A percentile compares a stretch with the other conserved stretches of the same genome.
Evolutionary conservation across 2,329 filamentous ascomycete species (phyloP).

Genomic region (Pseudocercospora cruenta): DNA sequence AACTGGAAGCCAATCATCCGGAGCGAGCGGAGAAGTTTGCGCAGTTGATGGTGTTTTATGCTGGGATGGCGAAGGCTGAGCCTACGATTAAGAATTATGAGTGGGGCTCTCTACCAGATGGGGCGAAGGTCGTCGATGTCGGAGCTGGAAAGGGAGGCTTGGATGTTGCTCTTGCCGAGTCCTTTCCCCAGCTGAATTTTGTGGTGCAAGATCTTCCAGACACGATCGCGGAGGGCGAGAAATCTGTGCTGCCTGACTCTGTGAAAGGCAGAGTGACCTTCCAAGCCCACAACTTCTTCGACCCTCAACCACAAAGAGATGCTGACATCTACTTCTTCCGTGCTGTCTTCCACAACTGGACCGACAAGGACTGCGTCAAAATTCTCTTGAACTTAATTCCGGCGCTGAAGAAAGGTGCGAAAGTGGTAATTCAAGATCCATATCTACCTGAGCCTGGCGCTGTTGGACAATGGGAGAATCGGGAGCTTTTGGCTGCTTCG

Average conservation of each 20-base stretch:
- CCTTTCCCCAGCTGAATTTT: neutral
- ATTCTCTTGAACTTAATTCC: neutral
- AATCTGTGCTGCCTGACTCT: neutral
- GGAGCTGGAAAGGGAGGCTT: neutral
- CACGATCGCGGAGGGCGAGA: neutral
- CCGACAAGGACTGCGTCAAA: neutral
- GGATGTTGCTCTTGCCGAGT: neutral
- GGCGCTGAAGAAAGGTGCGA: neutral
- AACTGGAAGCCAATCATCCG: neutral
- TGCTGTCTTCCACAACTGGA: slow-evolving; percentile 11
- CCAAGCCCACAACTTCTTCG: slow-evolving; percentile 14
- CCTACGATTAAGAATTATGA: neutral
- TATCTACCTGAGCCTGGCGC: neutral
- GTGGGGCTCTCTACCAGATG: neutral
- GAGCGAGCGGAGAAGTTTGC: neutral
- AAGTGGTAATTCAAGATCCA: neutral
- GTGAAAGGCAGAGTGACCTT: slow-evolving; percentile 2
- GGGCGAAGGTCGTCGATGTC: neutral
- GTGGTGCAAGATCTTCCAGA: slow-evolving; percentile 9
- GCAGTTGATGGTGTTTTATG: neutral
- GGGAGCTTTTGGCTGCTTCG: neutral
- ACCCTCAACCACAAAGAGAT: neutral
- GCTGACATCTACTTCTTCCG: slow-evolving; percentile 8
- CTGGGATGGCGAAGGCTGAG: neutral
- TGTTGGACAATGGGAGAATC: neutral